phyloP scores from a whole-genome alignment of 345 rosid genomes.

The Lepidium africanum region DNA sequence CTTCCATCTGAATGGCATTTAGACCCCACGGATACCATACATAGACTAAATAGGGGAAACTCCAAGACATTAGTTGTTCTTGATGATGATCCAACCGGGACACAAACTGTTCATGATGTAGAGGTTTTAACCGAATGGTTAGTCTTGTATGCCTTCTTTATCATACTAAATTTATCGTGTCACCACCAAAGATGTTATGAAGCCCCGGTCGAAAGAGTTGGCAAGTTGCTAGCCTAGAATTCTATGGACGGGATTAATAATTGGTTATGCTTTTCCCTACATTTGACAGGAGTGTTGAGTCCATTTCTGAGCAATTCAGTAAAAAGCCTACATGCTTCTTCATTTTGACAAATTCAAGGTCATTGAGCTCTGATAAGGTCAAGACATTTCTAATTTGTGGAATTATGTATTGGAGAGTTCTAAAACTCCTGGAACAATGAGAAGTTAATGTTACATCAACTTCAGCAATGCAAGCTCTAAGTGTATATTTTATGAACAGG shows the following conservation, averaged over 20 bases:
- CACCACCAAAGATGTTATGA: neutral
- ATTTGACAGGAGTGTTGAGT: constrained; percentile 57
- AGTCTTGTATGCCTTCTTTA: constrained; percentile 19
- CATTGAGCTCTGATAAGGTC: constrained; percentile 89
- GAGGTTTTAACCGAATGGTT: constrained; percentile 98
- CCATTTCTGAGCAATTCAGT: constrained; percentile 65
- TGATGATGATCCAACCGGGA: constrained; percentile 98
- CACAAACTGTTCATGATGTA: constrained; percentile 94
- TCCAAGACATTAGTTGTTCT: constrained; percentile 80
- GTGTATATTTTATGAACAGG: constrained; percentile 44
- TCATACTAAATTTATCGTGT: neutral
- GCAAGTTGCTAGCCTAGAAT: neutral
- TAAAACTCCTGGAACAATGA: neutral
- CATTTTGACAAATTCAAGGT: constrained; percentile 87
- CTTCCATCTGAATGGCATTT: constrained; percentile 84
- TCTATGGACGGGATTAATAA: neutral
- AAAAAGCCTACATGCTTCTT: constrained; percentile 76
- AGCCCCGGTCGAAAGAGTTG: neutral
- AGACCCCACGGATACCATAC: constrained; percentile 68
- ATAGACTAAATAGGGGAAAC: constrained; percentile 45
- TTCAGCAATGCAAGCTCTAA: constrained; percentile 3
- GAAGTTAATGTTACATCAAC: neutral
- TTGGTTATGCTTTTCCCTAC: neutral
- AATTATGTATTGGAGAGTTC: neutral
- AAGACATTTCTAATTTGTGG: constrained; percentile 2